Conservation (phyloP, 2,329 filamentous ascomycete species). For the Hymenoscyphus repandus region DNA sequence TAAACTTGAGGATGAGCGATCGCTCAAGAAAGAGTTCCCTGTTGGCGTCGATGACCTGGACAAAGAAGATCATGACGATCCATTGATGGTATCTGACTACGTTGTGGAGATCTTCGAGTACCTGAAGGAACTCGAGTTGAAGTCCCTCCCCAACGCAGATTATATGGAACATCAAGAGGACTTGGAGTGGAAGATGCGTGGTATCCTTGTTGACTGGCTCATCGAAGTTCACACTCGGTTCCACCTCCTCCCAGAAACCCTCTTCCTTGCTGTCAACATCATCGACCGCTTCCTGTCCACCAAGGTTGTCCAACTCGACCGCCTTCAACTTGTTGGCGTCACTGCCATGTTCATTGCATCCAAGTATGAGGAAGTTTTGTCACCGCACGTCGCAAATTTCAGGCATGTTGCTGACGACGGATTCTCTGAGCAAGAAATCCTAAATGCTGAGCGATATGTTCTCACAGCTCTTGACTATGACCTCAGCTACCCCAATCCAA, state of each 20-base stretch:
- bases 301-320: constrained; percentile 93
- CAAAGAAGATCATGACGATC: constrained; percentile 83
- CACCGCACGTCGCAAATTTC: constrained; percentile 95
- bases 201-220: constrained; percentile 95
- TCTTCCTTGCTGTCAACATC: constrained; percentile 96
- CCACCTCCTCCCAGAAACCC: constrained; percentile 88
- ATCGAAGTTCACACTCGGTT: constrained; percentile 98
- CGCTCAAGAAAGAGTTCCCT: constrained; percentile 25
- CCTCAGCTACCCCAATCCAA: constrained; percentile 96
- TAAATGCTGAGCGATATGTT: constrained; percentile 94
- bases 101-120: constrained; percentile 97
- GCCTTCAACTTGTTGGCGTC: constrained; percentile 92
- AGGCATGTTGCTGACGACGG: constrained; percentile 94
- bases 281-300: constrained; percentile 95
- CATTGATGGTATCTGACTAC: constrained; percentile 97
- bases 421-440: constrained; percentile 89
- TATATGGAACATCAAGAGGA: constrained; percentile 96
- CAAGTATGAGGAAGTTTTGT: constrained; percentile 98
- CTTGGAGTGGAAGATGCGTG: constrained; percentile 97
- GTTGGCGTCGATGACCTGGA: constrained; percentile 64
- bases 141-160: constrained; percentile 78
- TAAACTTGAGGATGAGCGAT: constrained; percentile 25
- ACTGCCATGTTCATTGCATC: constrained; percentile 99
- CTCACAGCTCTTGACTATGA: constrained; percentile 91
- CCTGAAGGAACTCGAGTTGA: constrained; percentile 76